Conservation (phyloP, 2,329 filamentous ascomycete species). For the Juglanconis juglandina region DNA sequence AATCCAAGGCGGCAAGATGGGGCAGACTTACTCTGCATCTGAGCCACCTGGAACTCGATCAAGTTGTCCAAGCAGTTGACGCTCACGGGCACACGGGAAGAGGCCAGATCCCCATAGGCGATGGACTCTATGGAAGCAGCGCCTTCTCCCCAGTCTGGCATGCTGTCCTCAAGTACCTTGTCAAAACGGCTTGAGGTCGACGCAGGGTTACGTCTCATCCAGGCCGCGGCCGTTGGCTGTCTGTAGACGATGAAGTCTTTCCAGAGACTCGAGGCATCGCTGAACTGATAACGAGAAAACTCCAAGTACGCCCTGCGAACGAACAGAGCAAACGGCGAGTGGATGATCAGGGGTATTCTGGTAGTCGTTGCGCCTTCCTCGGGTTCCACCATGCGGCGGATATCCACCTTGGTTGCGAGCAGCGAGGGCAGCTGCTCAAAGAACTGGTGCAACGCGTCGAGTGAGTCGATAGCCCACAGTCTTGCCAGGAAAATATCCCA, state of each 20-base stretch:
- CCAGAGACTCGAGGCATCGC: slow-evolving; percentile 77
- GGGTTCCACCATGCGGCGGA: slow-evolving; percentile 51
- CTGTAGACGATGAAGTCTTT: slow-evolving; percentile 77
- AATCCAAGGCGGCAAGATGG: not conserved
- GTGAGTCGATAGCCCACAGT: slow-evolving; percentile 79
- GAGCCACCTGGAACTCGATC: slow-evolving; percentile 82
- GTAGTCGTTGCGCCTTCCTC: slow-evolving; percentile 43
- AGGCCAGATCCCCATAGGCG: slow-evolving; percentile 50
- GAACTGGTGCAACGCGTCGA: slow-evolving; percentile 76
- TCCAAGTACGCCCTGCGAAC: slow-evolving; percentile 74
- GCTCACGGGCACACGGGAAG: slow-evolving; percentile 53
- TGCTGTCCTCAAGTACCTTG: slow-evolving; percentile 47
- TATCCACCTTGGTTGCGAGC: slow-evolving; percentile 59
- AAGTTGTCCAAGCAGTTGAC: slow-evolving; percentile 77
- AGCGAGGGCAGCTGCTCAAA: slow-evolving; percentile 59
- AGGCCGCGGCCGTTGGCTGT: slow-evolving; percentile 65
- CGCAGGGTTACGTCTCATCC: slow-evolving; percentile 60
- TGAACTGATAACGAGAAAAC: slow-evolving; percentile 75
- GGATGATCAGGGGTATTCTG: slow-evolving; percentile 62
- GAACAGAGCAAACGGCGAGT: slow-evolving; percentile 78
- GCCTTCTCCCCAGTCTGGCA: slow-evolving; percentile 49
- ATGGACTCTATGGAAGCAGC: slow-evolving; percentile 45
- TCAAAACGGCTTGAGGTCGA: slow-evolving; percentile 58
- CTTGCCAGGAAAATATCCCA: slow-evolving; percentile 81
- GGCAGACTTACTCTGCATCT: slow-evolving; percentile 68